phyloP scores from a whole-genome alignment of 2,329 filamentous ascomycete genomes.

The Stylonectria norvegica region DNA sequence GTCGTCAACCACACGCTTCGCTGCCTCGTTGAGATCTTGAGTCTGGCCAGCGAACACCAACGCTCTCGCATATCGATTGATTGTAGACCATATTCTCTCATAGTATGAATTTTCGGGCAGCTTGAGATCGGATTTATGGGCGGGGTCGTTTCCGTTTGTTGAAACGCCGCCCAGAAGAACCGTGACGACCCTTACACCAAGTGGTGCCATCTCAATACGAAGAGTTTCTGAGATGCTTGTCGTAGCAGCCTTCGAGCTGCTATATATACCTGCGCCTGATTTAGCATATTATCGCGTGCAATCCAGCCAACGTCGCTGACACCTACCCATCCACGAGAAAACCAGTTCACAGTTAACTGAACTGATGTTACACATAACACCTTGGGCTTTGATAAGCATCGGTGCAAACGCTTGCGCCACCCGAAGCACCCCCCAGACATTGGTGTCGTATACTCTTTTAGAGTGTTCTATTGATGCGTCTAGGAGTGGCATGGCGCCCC shows the following conservation, averaged over 20 bases:
- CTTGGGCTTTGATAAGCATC: constrained; percentile 28
- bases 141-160: not conserved
- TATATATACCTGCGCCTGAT: constrained; percentile 19
- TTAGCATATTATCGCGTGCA: too few relatives aligned
- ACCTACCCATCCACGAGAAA: constrained; percentile 4
- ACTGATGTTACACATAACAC: constrained; percentile 23
- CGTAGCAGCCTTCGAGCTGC: constrained; percentile 23
- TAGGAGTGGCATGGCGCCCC: constrained; percentile 17
- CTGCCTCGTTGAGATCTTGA: too few relatives aligned
- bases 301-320: too few relatives aligned
- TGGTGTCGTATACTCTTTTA: constrained; percentile 32
- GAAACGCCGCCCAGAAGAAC: not conserved
- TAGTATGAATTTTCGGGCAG: not conserved
- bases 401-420: constrained; percentile 37
- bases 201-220: not conserved
- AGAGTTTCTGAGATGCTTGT: not conserved
- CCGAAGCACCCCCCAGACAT: constrained; percentile 37
- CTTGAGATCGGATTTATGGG: not conserved
- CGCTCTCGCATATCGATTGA: too few relatives aligned
- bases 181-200: not conserved
- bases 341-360: constrained; percentile 5
- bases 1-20: too few relatives aligned
- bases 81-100: too few relatives aligned
- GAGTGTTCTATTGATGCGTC: constrained; percentile 20
- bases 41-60: too few relatives aligned